phyloP scores from a whole-genome alignment of 2,329 filamentous ascomycete species.

The Fusarium sp. region DNA sequence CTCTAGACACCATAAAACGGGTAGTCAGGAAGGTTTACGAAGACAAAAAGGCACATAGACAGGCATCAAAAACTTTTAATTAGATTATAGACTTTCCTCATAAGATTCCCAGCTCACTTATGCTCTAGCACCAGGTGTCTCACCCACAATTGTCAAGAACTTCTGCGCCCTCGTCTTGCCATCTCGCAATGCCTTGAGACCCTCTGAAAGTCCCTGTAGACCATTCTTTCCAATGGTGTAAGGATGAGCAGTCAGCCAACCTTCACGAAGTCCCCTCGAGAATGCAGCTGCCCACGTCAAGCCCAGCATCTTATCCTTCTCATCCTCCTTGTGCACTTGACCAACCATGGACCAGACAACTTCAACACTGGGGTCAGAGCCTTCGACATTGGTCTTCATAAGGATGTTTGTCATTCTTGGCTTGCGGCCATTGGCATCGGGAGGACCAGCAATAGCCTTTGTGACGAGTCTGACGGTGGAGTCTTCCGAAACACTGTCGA shows the following conservation, averaged over 20 bases:
- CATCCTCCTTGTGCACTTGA: not conserved
- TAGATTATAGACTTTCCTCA: not conserved
- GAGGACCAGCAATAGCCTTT: constrained; percentile 1
- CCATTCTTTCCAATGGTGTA: constrained; percentile 17
- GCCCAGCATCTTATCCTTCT: constrained; percentile 4
- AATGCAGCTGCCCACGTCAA: constrained; percentile 10
- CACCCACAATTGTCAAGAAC: constrained; percentile 4
- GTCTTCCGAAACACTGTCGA: constrained; percentile 13
- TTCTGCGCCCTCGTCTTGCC: constrained; percentile 2
- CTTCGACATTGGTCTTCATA: not conserved
- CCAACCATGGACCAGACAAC: not conserved
- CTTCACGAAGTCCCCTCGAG: constrained; percentile 19
- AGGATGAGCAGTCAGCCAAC: constrained; percentile 33
- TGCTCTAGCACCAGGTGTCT: constrained; percentile 6
- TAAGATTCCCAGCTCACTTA: not conserved
- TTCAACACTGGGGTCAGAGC: constrained; percentile 4
- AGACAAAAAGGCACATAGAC: constrained; percentile 11
- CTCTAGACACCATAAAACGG: constrained; percentile 24
- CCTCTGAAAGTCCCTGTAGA: not conserved
- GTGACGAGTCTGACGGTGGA: not conserved
- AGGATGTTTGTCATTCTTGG: constrained; percentile 15
- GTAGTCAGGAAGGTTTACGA: constrained; percentile 32
- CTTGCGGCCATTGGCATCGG: not conserved
- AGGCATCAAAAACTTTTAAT: not conserved
- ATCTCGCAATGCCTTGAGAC: not conserved